Percentiles rank a stretch among this genome's conserved stretches.
Evolutionary conservation across 257 asterid species (phyloP).

Genomic region (Penstemon eatonii): DNA sequence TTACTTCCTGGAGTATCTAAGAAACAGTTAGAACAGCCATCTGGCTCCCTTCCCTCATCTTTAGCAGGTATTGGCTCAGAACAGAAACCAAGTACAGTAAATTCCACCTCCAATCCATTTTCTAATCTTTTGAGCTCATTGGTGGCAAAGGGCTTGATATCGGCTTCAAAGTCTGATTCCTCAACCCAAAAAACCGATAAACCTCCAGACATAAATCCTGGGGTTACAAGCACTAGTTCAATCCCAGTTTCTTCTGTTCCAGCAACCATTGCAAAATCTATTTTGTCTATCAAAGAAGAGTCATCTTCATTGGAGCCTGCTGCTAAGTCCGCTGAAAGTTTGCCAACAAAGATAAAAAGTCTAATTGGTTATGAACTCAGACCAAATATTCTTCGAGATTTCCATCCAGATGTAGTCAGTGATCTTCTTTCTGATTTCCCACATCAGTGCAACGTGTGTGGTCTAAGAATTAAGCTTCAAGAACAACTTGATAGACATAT

Average conservation of each 20-base stretch:
- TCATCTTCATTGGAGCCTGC: conserved; percentile 35
- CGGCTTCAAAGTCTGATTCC: conserved; percentile 54
- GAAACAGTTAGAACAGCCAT: conserved; percentile 39
- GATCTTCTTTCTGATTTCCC: conserved; percentile 67
- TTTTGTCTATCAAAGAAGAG: conserved; percentile 30
- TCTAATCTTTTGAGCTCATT: conserved; percentile 79
- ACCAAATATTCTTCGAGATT: conserved; percentile 57
- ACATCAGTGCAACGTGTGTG: conserved; percentile 62
- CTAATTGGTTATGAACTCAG: conserved; percentile 73
- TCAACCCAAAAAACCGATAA: conserved; percentile 35
- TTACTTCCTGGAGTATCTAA: conserved; percentile 33
- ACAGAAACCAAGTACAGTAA: conserved; percentile 37
- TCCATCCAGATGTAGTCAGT: conserved; percentile 58
- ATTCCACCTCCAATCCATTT: conserved; percentile 59
- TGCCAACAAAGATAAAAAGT: conserved; percentile 36
- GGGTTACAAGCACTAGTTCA: conserved; percentile 37
- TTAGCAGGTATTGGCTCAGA: conserved; percentile 34
- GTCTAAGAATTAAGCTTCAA: conserved; percentile 56
- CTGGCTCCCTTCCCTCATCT: conserved; percentile 37
- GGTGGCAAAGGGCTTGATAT: conserved; percentile 77
- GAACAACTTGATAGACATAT: conserved; percentile 69
- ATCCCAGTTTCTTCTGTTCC: conserved; percentile 43
- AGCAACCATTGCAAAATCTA: conserved; percentile 35
- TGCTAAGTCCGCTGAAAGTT: conserved; percentile 31
- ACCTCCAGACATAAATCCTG: conserved; percentile 42